phyloP scores from a whole-genome alignment of 441 rosid genomes.

The Erysimum cheiri region DNA sequence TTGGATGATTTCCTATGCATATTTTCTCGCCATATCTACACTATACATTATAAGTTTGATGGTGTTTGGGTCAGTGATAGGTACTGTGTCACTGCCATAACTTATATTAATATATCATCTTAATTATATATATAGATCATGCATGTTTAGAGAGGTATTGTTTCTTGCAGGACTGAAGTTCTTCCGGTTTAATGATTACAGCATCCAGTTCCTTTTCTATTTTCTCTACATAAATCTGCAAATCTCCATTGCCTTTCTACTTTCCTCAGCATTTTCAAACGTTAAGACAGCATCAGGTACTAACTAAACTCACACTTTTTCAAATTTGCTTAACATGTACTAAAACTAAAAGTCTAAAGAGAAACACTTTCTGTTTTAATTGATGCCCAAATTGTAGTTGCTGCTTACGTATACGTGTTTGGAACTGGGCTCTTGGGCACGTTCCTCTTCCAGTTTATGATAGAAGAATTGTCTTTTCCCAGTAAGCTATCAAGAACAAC shows the following conservation, averaged over 20 bases:
- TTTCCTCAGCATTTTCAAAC: conserved; percentile 64
- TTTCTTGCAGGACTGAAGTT: conserved; percentile 60
- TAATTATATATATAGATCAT: not conserved
- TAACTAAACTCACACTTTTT: not conserved
- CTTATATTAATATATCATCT: not conserved
- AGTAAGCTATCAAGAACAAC: conserved; percentile 53
- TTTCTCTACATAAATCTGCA: conserved; percentile 80
- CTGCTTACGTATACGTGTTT: conserved; percentile 66
- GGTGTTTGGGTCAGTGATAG: conserved; percentile 66
- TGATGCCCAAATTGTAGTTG: conserved; percentile 55
- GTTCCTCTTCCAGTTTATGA: conserved; percentile 66
- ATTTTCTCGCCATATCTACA: conserved; percentile 69
- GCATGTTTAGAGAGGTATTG: not conserved
- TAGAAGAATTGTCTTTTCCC: conserved; percentile 69
- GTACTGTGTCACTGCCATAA: not conserved
- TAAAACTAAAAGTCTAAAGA: no score
- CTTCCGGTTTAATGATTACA: conserved; percentile 73
- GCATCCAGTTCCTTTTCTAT: conserved; percentile 73
- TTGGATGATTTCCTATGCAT: conserved; percentile 80
- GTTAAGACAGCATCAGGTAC: conserved; percentile 82
- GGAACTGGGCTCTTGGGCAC: conserved; percentile 82
- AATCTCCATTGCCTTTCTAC: conserved; percentile 73
- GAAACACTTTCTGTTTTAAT: not conserved
- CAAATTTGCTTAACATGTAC: not conserved
- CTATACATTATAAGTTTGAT: conserved; percentile 72